A percentile compares a stretch with the other conserved stretches of the same genome.
Evolutionary conservation across 2,329 filamentous ascomycete species (phyloP).

Genomic region (Hymenoscyphus infarciens): DNA sequence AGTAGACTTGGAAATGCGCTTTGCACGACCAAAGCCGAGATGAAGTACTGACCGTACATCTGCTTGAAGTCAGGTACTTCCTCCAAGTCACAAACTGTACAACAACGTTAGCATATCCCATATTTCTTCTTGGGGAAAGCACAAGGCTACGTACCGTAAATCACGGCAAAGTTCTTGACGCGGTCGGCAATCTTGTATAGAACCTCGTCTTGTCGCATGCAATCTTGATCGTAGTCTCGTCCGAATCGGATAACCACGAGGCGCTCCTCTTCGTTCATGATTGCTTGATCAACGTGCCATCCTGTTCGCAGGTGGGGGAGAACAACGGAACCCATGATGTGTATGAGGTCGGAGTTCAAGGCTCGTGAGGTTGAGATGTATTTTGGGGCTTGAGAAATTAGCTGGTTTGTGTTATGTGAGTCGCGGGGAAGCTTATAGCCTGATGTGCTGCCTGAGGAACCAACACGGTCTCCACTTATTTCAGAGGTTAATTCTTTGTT

Average conservation of each 20-base stretch:
- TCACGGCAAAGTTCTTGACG: constrained; percentile 88
- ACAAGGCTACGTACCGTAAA: constrained; percentile 52
- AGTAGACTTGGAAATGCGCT: background rate
- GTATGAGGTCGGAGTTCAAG: background rate
- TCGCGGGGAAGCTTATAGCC: no score
- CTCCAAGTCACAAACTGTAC: constrained; percentile 76
- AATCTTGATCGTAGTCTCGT: constrained; percentile 77
- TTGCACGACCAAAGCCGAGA: background rate
- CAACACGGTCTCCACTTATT: no score
- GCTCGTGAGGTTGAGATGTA: background rate
- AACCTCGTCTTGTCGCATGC: constrained; percentile 83
- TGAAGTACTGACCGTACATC: constrained; percentile 65
- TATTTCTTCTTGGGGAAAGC: no score
- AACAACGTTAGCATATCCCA: background rate
- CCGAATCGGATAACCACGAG: constrained; percentile 93
- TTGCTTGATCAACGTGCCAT: constrained; percentile 98
- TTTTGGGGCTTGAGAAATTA: background rate
- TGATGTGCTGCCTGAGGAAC: no score
- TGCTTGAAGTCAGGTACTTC: constrained; percentile 89
- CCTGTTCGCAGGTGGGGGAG: constrained; percentile 86
- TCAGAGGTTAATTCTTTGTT: no score
- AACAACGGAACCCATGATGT: constrained; percentile 68
- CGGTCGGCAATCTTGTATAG: constrained; percentile 91
- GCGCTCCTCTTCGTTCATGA: constrained; percentile 82
- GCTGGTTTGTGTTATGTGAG: background rate